Evolutionary conservation across 2,329 filamentous ascomycete genomes (phyloP), one percentile per base, ranked within the genome.

Genomic region (Colletotrichum phormii): DNA sequence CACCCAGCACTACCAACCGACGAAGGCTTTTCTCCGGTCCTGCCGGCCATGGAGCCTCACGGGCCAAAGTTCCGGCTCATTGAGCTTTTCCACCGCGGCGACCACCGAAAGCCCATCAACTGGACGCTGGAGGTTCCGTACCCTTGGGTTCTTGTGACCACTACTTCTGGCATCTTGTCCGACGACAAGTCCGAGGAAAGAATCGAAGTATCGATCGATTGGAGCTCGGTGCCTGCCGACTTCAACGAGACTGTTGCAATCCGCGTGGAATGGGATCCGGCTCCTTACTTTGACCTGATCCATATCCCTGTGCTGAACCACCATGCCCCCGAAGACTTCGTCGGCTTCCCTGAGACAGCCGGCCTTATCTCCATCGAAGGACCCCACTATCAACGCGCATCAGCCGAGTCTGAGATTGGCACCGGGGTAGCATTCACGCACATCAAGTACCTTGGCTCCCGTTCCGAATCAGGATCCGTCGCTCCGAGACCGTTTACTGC

Each of bases 21-120:
- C 8, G 65, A 67, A 82, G 81, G 82, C n/a, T 81, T 84, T 64
- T 82, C 79, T 1, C 81, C 88, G 2, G 82, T 81, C 2, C 79
- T 88, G 9, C 83, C 83, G 35, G 78, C 81, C 0, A 82, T 89
- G 74, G 84, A 85, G 69, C 84, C 84, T 0, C 88, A 86, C 57
- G 85, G 86, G 4, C 81, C 82, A 1, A 75, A 76, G 18, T 80
- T 78, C 5, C 82, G 85, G 22, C 87, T 82, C 80, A 83, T 89
- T 51, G 87, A 89, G 15, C 80, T 89, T 22, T 89, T 85, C 77
- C 82, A 82, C 54, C 82, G 85, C 13, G 86, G 86, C 29, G 83
- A 83, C 1, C 76, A 81, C 13, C 79, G 81, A 5, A 70, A 63
- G 22, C 15, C 59, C 3, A 63, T 77, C 4, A 33, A 49, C 7